Conservation (phyloP, 345 rosid genomes). For the Gossypium australe region DNA sequence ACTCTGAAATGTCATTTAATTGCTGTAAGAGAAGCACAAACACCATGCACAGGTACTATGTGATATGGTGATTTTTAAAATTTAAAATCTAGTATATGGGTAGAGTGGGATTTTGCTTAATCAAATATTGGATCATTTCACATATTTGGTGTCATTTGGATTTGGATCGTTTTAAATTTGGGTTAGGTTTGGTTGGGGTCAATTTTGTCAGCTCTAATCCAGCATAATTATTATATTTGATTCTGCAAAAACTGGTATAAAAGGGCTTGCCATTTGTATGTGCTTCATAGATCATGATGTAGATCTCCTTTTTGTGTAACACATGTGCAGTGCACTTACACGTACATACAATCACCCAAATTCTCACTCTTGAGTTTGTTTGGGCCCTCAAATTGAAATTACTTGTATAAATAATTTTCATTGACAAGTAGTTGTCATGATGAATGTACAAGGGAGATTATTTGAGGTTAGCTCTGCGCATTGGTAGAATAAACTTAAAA, state of each 20-base stretch:
- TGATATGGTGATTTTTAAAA: not conserved
- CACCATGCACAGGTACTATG: no score
- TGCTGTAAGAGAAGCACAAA: not conserved
- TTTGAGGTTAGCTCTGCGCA: not conserved
- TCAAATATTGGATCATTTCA: no score
- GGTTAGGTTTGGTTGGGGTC: no score
- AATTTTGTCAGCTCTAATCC: no score
- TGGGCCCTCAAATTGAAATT: not conserved
- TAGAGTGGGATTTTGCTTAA: not conserved
- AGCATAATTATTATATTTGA: no score
- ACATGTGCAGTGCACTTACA: not conserved
- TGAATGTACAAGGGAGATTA: not conserved
- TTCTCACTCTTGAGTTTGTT: not conserved
- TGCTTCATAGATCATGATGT: not conserved
- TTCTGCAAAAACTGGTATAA: not conserved
- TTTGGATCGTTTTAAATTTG: no score
- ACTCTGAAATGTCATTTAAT: not conserved
- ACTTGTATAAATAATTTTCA: not conserved
- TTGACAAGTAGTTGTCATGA: not conserved
- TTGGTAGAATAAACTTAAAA: not conserved
- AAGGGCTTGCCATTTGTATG: not conserved
- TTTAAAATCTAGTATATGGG: not conserved
- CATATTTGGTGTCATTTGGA: no score
- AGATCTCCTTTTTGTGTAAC: not conserved
- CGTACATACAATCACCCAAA: not conserved